These are phyloP conservation scores for Atkinsonella hypoxylon DNA, from an alignment of 2,329 filamentous ascomycete genomes.

Conservation along the genomic window DNA sequence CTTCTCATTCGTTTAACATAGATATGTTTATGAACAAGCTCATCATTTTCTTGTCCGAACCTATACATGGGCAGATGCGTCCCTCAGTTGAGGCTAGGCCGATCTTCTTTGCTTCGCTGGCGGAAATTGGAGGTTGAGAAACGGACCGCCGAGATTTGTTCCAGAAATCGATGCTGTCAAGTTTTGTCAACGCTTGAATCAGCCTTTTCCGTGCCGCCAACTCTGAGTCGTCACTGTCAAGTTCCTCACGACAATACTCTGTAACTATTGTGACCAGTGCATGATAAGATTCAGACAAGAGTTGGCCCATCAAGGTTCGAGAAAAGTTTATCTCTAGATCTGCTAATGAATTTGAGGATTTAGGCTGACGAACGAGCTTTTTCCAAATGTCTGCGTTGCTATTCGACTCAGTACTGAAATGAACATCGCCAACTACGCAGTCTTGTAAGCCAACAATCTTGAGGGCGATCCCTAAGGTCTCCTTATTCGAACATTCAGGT, in stretches of 20 bases:
- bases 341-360: neutral
- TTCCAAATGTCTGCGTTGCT: conserved; percentile 31
- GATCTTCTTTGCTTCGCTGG: conserved; percentile 32
- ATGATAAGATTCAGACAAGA: conserved; percentile 49
- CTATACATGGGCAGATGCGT: neutral
- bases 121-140: conserved; percentile 27
- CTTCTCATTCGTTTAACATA: neutral
- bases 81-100: neutral
- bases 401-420: conserved; percentile 34
- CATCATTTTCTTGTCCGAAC: neutral
- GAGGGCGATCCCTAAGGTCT: neutral
- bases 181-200: conserved; percentile 30
- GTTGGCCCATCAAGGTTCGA: conserved; percentile 30
- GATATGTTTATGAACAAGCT: neutral
- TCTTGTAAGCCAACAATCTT: conserved; percentile 27
- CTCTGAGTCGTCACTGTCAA: conserved; percentile 36
- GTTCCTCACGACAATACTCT: conserved; percentile 41
- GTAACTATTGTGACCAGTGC: conserved; percentile 38
- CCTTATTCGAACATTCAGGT: too few relatives aligned
- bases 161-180: conserved; percentile 29
- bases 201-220: conserved; percentile 40
- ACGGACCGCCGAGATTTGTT: conserved; percentile 18
- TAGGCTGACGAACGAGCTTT: conserved; percentile 26
- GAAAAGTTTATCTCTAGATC: neutral
- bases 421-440: conserved; percentile 51